phyloP scores from a whole-genome alignment of 805 yeast genomes.

The Teunomyces panamensis region DNA sequence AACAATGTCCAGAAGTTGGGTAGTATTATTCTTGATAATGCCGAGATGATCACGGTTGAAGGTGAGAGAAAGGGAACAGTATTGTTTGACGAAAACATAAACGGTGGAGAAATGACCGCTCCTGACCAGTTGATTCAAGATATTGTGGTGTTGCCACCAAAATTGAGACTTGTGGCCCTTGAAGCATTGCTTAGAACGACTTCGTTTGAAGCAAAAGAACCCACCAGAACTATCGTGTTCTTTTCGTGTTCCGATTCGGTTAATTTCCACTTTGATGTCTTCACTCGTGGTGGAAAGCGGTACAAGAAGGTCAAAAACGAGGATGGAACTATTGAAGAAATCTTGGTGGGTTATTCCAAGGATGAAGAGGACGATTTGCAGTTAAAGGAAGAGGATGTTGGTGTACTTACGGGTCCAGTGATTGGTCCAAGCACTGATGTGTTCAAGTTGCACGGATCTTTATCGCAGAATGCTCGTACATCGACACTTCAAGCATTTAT shows the following conservation, averaged over 20 bases:
- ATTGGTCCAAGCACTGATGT: constrained; percentile 44
- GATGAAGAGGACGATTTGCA: constrained; percentile 21
- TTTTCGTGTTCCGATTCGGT: constrained; percentile 96
- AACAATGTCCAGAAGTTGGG: constrained; percentile 78
- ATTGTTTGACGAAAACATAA: constrained; percentile 26
- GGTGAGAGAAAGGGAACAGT: constrained; percentile 20
- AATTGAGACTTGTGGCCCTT: constrained; percentile 78
- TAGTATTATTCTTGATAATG: constrained; percentile 67
- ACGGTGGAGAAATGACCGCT: constrained; percentile 42
- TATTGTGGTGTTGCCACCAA: constrained; percentile 85
- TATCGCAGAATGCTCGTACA: constrained; percentile 80
- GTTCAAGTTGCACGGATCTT: constrained; percentile 83
- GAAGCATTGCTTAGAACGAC: constrained; percentile 55
- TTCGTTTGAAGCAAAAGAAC: constrained; percentile 14
- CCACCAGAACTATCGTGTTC: constrained; percentile 72
- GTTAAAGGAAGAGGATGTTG: constrained; percentile 23
- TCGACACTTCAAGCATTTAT: constrained; percentile 67
- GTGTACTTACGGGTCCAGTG: constrained; percentile 53
- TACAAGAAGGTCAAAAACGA: constrained; percentile 30
- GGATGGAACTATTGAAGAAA: constrained; percentile 20
- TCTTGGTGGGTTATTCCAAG: constrained; percentile 9
- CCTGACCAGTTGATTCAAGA: constrained; percentile 90
- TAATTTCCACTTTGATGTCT: constrained; percentile 79
- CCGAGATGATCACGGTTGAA: constrained; percentile 61
- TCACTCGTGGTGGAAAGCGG: constrained; percentile 57